A percentile compares a stretch with the other conserved stretches of the same genome.
Evolutionary conservation across 108 stramenopile species (phyloP).

Genomic region (Fragilariopsis cylindrus): DNA sequence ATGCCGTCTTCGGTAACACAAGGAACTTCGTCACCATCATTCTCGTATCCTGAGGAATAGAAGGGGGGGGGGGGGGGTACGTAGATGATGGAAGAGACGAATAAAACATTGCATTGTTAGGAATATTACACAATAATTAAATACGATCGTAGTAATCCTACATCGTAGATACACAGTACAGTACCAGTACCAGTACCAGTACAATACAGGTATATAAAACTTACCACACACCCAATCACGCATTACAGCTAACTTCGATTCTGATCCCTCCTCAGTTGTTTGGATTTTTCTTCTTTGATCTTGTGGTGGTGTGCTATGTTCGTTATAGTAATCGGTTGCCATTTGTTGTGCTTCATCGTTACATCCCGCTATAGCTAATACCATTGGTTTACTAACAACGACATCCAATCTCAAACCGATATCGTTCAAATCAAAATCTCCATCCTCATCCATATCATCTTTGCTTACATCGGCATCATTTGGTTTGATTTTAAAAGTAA

Average conservation of each 20-base stretch:
- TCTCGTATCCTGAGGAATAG: neutral
- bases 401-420: constrained; percentile 1
- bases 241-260: neutral
- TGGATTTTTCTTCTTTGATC: neutral
- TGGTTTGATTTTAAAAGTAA: neutral
- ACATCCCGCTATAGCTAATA: constrained; percentile 16
- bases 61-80: neutral
- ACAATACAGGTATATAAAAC: neutral
- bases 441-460: neutral
- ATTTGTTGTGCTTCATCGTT: constrained; percentile 1
- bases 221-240: constrained; percentile 7
- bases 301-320: neutral
- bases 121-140: neutral
- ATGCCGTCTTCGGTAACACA: neutral
- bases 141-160: neutral
- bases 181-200: neutral
- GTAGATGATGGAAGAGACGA: neutral
- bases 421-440: neutral
- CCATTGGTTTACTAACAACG: constrained; percentile 9
- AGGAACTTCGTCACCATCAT: neutral
- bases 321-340: neutral
- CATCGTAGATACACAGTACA: neutral
- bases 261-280: neutral
- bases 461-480: neutral
- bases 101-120: neutral